Base-by-base conservation (phyloP, 2,329 filamentous ascomycete genomes). In the Mariannaea sp. region DNA sequence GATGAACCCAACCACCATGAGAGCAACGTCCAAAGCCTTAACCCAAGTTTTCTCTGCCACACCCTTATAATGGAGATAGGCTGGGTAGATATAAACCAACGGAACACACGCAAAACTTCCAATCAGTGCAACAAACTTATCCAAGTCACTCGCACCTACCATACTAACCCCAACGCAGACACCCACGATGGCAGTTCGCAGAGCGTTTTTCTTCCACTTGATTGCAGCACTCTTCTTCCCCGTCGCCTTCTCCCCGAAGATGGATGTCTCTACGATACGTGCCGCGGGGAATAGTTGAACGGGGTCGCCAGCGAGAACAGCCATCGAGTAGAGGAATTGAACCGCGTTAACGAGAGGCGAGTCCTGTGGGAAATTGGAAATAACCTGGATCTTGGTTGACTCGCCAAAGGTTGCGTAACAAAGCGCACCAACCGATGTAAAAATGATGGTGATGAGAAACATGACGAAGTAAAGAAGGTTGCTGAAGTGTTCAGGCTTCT, bases 131-230 rank as follows among this genome's bases (percentile, higher is more conserved):
- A 91, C 87, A 60, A 90, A 90, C 57, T 87, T 85, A 70, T 91
- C 87, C 56, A 91, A 73, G 67, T 89, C 85, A 35, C 80, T 84
- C 0, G 87, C 85, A 13, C 87, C 87, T 1, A 83, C 61, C 10
- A 87, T 82, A 13, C 85, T 79, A 36, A 90, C 76, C 16, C 76
- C 74, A 7, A 83, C 83, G 58, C 86, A 88, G 7, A 85, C 30
- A 1, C 79, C 67, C 26, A 88, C 82, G 17, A 88, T 66, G 0
- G 68, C 62, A 0, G 82, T 78, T 17, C 87, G 77, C 61, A 90
- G 82, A 1, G 71, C 78, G 61, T 91, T 91, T 79, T 91, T 91
- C 73, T 85, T 85, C 88, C 88, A 91, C 69, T 90, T 91, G 57
- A 85, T 87, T 30, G 77, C 72, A 27, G 75, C 68, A 56, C 80